These are phyloP conservation scores for Oryza punctata DNA, from an alignment of 176 grass and related monocot genomes.

Conservation along the genomic window DNA sequence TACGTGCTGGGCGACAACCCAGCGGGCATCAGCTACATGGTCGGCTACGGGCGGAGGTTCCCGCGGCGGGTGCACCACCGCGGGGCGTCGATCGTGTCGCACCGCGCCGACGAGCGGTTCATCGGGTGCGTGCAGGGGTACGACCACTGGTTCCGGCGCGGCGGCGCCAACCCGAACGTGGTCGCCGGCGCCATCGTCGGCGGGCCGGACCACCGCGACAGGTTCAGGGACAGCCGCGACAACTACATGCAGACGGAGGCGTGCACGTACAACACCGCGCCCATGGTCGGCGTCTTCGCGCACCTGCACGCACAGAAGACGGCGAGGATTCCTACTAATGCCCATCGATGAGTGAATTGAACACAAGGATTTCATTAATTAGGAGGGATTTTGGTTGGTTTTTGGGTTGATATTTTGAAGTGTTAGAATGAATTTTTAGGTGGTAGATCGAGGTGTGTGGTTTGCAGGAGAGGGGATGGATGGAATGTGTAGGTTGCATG, in stretches of 20 bases:
- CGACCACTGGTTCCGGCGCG: constrained; percentile 42
- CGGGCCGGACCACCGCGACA: constrained; percentile 40
- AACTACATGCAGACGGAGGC: constrained; percentile 90
- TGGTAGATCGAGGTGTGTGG: neutral
- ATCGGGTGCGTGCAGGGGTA: constrained; percentile 56
- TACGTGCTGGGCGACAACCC: constrained; percentile 49
- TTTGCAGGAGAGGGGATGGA: neutral
- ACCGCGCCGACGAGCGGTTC: constrained; percentile 18
- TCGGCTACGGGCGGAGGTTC: constrained; percentile 29
- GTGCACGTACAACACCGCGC: constrained; percentile 76
- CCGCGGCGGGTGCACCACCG: constrained; percentile 55
- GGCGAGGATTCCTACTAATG: neutral
- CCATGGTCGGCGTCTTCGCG: constrained; percentile 71
- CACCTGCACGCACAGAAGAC: constrained; percentile 19
- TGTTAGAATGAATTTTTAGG: neutral
- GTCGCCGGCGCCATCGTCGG: constrained; percentile 51
- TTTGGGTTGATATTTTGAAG: neutral
- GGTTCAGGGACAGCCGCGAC: constrained; percentile 22
- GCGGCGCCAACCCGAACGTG: constrained; percentile 32
- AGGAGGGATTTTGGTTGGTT: neutral
- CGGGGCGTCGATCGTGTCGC: constrained; percentile 44
- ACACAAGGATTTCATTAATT: neutral
- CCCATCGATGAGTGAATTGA: neutral
- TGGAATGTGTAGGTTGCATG: neutral
- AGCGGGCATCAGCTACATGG: constrained; percentile 39